phyloP scores from a whole-genome alignment of 2,329 filamentous ascomycete species.

The Epichloe sp. region DNA sequence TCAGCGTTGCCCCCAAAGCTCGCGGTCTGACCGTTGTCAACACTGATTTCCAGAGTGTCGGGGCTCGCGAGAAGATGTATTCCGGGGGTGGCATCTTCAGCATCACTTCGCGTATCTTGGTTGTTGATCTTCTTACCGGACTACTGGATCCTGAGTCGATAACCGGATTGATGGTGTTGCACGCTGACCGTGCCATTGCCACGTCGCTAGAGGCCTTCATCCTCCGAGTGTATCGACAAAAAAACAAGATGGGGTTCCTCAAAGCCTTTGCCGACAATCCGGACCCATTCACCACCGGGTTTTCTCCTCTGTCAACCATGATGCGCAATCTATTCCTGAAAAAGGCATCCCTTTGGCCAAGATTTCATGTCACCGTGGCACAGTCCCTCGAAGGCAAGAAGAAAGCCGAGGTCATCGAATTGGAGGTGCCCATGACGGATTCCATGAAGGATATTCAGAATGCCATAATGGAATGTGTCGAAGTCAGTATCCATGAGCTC shows the following conservation, averaged over 20 bases:
- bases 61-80: constrained; percentile 84
- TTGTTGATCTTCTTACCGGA: constrained; percentile 82
- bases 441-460: constrained; percentile 89
- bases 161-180: constrained; percentile 75
- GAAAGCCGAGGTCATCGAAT: constrained; percentile 92
- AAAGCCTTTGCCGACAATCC: constrained; percentile 94
- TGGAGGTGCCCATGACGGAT: constrained; percentile 93
- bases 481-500: constrained; percentile 84
- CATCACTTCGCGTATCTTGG: constrained; percentile 87
- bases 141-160: constrained; percentile 72
- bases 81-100: constrained; percentile 86
- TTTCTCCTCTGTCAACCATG: constrained; percentile 77
- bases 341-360: constrained; percentile 81
- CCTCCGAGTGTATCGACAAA: constrained; percentile 80
- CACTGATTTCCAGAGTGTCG: constrained; percentile 83
- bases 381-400: constrained; percentile 81
- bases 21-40: constrained; percentile 85
- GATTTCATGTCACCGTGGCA: constrained; percentile 85
- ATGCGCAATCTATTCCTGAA: constrained; percentile 80
- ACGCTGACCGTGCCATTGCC: constrained; percentile 75
- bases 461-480: constrained; percentile 89
- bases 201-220: constrained; percentile 94
- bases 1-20: constrained; percentile 70
- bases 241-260: constrained; percentile 85
- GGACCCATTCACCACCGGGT: constrained; percentile 79